Percentiles rank a stretch among this genome's conserved stretches.
Conservation (phyloP, 768 basidiomycete genomes). For the Suillus fuscotomentosus region DNA sequence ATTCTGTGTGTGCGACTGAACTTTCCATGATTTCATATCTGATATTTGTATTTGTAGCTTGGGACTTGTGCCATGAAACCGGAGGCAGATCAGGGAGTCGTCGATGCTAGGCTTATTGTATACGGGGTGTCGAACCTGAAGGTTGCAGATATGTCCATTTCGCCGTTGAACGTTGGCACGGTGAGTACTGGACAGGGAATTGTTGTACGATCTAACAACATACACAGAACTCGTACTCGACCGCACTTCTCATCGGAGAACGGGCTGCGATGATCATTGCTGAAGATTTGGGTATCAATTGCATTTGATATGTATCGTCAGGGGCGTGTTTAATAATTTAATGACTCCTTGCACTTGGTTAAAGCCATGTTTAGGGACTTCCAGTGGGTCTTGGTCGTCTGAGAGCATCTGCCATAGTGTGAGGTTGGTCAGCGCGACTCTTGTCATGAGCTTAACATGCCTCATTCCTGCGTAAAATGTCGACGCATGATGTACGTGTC, state of each 20-base stretch:
- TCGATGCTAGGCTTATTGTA: conserved; percentile 60
- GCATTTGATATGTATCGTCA: conserved; percentile 7
- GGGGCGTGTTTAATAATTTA: too few relatives aligned
- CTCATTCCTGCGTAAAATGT: too few relatives aligned
- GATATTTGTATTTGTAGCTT: conserved; percentile 33
- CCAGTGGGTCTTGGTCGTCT: too few relatives aligned
- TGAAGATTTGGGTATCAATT: conserved; percentile 18
- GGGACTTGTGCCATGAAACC: conserved; percentile 72
- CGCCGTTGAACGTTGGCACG: conserved; percentile 36
- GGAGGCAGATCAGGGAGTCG: conserved; percentile 54
- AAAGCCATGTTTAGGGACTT: too few relatives aligned
- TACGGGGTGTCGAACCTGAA: conserved; percentile 59
- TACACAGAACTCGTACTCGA: conserved; percentile 21
- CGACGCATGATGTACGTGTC: too few relatives aligned
- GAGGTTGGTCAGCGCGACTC: too few relatives aligned
- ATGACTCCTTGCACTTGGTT: too few relatives aligned
- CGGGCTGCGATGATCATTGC: conserved; percentile 21
- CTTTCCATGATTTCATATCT: neutral
- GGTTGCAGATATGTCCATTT: conserved; percentile 52
- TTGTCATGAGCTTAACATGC: too few relatives aligned
- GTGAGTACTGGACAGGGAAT: conserved; percentile 14
- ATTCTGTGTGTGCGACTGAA: conserved; percentile 23
- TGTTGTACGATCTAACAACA: neutral
- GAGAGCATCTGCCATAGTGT: too few relatives aligned
- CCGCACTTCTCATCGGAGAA: conserved; percentile 24